Base-by-base conservation (phyloP, 2,329 filamentous ascomycete species). In the Alternaria dauci region DNA sequence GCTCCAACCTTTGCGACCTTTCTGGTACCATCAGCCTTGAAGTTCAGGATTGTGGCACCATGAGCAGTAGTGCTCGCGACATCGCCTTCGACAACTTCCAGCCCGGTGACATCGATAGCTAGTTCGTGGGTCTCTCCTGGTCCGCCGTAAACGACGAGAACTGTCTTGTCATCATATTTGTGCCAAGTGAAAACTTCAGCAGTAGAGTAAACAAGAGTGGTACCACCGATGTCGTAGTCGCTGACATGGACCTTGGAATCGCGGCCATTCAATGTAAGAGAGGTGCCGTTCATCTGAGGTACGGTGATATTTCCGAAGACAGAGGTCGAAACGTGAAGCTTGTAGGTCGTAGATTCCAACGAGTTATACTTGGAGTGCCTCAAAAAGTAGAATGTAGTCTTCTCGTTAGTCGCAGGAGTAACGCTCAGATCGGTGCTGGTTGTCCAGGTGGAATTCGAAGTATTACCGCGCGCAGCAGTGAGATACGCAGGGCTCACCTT, bases 401-500 rank as follows among this genome's bases (percentile, higher is more conserved):
- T 71, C 2, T 87, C 82, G 18, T 83, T 85, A 1, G 85, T 79
- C 1, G 93, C 76, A 0, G 88, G 87, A 1, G 90, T 92, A 2
- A 88, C 81, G 20, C 87, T 83, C 14, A 91, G 79, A 43, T 83
- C 80, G 0, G 74, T 63, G 32, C 83, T 86, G 9, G 69, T 73
- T 2, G 73, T 76, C 69, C 69, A 78, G 8, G 61, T 55, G 18
- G 68, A 67, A 28, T 54, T 79, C 20, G 74, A 74, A 23, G 68
- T 68, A 47, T 66, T 71, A n/a, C 72, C 73, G 25, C 76, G 69
- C 16, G 63, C 55, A 36, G 76, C 85, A 3, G 85, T 85, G 18
- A 93, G 79, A 68, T 92, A 94, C 0, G 85, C 87, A 0, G 90
- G 89, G 0, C 90, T 91, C 0, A 88, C 89, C 67, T 89, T 89